These are phyloP conservation scores for Lipomyces yamanashiensis DNA, from an alignment of 805 yeast species.

Conservation along the genomic window DNA sequence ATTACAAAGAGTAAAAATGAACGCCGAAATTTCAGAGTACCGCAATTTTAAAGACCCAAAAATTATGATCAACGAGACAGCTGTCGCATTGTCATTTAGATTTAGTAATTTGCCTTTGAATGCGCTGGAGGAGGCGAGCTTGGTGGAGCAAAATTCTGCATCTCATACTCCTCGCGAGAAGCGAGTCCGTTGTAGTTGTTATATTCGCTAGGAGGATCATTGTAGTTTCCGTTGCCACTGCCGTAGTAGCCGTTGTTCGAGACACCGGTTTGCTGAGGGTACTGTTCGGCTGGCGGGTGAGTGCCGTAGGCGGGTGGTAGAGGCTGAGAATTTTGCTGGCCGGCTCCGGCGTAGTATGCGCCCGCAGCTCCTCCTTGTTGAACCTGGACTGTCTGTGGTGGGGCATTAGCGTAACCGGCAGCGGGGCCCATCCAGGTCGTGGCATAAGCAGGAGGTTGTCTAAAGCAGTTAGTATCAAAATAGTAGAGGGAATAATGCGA, in stretches of 20 bases:
- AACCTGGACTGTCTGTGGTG: neutral
- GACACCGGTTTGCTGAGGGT: conserved; percentile 6
- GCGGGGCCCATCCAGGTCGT: conserved; percentile 30
- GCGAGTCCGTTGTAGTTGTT: conserved; percentile 11
- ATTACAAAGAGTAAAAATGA: no score
- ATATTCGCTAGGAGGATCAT: conserved; percentile 4
- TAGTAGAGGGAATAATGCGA: no score
- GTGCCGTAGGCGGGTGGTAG: conserved; percentile 29
- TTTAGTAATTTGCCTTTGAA: neutral
- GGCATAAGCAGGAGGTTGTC: conserved; percentile 32
- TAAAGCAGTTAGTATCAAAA: neutral
- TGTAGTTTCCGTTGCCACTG: neutral
- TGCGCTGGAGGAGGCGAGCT: conserved; percentile 26
- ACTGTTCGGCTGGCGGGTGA: conserved; percentile 5
- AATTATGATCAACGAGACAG: no score
- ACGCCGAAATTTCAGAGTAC: no score
- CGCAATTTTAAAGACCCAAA: no score
- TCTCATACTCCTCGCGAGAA: conserved; percentile 23
- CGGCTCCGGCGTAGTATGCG: conserved; percentile 24
- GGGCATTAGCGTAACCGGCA: conserved; percentile 14
- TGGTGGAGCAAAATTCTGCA: conserved; percentile 26
- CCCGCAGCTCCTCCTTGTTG: conserved; percentile 18
- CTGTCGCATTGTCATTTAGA: neutral
- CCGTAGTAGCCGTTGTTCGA: conserved; percentile 7
- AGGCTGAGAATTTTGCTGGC: conserved; percentile 9